phyloP scores from a whole-genome alignment of 2,329 filamentous ascomycete species.

The Arthrobotrys sphaeroides region DNA sequence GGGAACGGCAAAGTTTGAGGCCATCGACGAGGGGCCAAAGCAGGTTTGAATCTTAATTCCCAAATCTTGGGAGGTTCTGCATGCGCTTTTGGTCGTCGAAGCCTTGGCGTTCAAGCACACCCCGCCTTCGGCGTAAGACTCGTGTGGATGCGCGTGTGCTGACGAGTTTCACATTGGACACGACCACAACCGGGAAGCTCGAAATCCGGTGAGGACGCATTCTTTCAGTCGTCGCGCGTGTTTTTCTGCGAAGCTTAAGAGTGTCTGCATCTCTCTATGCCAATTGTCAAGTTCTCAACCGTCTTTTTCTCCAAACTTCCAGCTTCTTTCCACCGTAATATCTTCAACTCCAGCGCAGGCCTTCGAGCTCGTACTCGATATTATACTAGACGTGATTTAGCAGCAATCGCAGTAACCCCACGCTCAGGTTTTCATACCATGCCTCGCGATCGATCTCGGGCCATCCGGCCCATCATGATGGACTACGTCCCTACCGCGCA shows the following conservation, averaged over 20 bases:
- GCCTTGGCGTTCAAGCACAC: conserved; percentile 11
- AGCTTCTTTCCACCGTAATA: neutral
- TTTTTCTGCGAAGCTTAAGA: neutral
- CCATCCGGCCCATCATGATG: conserved; percentile 23
- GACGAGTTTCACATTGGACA: neutral
- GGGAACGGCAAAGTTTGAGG: neutral
- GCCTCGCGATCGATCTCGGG: neutral
- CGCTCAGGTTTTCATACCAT: neutral
- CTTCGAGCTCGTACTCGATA: neutral
- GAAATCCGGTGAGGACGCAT: neutral
- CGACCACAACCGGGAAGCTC: neutral
- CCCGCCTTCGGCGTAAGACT: conserved; percentile 19
- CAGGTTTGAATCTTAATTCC: neutral
- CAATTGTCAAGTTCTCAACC: neutral
- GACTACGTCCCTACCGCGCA: conserved; percentile 49
- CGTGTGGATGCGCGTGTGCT: neutral
- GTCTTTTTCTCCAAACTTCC: neutral
- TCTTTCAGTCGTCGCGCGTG: neutral
- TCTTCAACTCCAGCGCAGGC: neutral
- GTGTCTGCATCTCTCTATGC: too few species aligned
- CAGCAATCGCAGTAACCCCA: neutral
- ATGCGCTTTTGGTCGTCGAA: conserved; percentile 5
- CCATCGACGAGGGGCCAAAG: neutral
- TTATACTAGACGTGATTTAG: neutral
- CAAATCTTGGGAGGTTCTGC: neutral